Evolutionary conservation across 352 stramenopile species (phyloP).

Genomic region (Pelagophyceae sp.): DNA sequence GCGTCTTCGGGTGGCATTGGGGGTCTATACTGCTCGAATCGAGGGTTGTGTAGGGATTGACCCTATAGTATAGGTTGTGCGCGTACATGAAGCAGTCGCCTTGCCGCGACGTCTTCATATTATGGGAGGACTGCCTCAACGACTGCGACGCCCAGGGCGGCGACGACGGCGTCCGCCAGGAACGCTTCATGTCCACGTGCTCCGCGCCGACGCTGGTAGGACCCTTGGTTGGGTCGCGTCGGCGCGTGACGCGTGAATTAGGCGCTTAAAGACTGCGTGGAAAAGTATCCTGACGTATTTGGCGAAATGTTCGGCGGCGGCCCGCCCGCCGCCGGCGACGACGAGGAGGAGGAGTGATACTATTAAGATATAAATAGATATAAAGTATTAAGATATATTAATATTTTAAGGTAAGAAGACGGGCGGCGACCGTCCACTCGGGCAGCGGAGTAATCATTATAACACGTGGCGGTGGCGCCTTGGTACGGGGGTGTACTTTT

Average conservation of each 20-base stretch:
- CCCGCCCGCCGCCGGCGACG: no score
- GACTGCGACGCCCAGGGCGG: not conserved
- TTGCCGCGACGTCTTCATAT: not conserved
- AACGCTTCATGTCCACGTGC: not conserved
- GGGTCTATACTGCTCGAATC: no score
- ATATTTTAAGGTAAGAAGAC: not conserved
- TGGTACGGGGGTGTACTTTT: no score
- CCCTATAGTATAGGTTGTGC: no score
- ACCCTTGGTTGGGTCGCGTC: no score
- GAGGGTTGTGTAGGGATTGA: no score
- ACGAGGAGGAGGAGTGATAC: not conserved
- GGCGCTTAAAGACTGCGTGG: not conserved
- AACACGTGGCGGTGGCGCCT: no score
- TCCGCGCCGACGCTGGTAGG: not conserved
- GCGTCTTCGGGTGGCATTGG: not conserved
- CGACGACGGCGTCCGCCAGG: not conserved
- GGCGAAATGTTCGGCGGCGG: not conserved
- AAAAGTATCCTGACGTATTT: not conserved
- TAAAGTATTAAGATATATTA: not conserved
- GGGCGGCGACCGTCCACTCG: not conserved
- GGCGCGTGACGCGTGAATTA: no score
- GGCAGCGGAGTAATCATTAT: not conserved
- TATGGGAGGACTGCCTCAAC: not conserved
- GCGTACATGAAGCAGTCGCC: slow-evolving; percentile 2
- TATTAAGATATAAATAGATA: no score